Conservation (phyloP, 2,329 filamentous ascomycete species). For the Graphiopsis chlorocephala region DNA sequence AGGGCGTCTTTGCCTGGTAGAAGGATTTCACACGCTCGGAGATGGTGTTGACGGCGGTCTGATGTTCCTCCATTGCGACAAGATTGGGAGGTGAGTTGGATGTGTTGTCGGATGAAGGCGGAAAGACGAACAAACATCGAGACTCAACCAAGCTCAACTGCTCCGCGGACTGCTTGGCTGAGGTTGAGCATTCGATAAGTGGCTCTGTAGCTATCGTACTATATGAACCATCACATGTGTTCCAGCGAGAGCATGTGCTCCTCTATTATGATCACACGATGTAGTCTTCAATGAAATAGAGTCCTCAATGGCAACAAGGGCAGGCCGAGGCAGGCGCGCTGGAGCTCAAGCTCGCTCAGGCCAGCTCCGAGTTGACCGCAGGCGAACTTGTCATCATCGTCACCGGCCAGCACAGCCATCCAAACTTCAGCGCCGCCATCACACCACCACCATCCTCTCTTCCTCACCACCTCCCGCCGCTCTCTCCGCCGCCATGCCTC, state of each 20-base stretch:
- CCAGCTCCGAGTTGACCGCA: background rate
- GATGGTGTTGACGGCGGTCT: slow-evolving; percentile 37
- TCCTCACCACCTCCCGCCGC: background rate
- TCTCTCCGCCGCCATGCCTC: background rate
- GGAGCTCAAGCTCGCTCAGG: background rate
- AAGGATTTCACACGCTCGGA: slow-evolving; percentile 44
- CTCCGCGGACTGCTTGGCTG: slow-evolving; percentile 1
- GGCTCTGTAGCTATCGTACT: background rate
- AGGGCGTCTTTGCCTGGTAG: slow-evolving; percentile 35
- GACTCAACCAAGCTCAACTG: background rate
- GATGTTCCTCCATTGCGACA: slow-evolving; percentile 33
- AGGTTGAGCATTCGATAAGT: background rate
- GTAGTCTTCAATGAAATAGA: background rate
- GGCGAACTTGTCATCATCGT: slow-evolving; percentile 9
- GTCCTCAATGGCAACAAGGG: background rate
- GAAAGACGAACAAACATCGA: background rate
- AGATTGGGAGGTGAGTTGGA: background rate
- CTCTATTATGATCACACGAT: background rate
- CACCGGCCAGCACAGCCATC: background rate
- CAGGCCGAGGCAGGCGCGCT: background rate
- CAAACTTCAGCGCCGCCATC: slow-evolving; percentile 5
- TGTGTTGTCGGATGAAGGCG: background rate
- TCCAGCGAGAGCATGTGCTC: background rate
- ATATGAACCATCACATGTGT: background rate
- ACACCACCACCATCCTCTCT: background rate